Conservation (phyloP, 2,329 filamentous ascomycete genomes). For the Alternaria viburni region DNA sequence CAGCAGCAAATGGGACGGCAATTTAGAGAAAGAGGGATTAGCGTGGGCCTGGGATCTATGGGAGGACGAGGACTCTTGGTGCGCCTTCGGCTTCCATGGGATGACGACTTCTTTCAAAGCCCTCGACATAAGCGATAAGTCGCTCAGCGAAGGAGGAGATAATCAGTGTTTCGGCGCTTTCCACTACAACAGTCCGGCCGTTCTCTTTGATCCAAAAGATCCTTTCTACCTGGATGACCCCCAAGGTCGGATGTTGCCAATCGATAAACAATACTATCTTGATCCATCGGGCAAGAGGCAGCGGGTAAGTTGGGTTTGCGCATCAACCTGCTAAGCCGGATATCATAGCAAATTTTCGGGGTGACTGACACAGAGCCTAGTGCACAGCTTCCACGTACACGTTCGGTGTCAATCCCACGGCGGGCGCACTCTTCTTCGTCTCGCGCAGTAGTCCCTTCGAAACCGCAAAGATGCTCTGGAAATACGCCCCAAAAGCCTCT, state of each 20-base stretch:
- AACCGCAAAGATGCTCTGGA: background rate
- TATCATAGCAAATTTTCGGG: background rate
- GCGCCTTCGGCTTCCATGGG: background rate
- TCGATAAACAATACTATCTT: background rate
- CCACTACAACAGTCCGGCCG: background rate
- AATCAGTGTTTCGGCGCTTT: background rate
- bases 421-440: background rate
- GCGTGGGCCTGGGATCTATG: background rate
- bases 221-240: background rate
- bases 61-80: background rate
- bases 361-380: background rate
- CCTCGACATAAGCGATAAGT: background rate
- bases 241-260: background rate
- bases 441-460: background rate
- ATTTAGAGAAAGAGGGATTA: background rate
- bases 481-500: background rate
- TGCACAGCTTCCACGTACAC: background rate
- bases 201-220: background rate
- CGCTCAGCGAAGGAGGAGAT: background rate
- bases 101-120: background rate
- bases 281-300: background rate
- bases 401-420: background rate
- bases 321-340: background rate
- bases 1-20: background rate
- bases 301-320: background rate